Conservation (phyloP, 208 protist species). For the Wallacemonas sp. region DNA sequence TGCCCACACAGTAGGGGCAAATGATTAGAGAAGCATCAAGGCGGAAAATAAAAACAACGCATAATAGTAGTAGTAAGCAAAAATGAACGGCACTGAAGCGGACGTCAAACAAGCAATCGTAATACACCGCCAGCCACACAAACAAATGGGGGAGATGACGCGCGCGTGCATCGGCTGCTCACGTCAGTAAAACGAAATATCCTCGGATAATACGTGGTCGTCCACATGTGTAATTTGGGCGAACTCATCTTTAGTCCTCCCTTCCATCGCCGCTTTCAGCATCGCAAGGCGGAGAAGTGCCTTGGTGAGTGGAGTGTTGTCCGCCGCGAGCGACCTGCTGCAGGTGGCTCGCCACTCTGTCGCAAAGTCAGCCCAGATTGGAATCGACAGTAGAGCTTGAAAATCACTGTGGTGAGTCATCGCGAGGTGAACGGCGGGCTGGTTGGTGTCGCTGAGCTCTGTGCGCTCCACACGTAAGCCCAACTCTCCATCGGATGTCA, state of each 20-base stretch:
- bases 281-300: neutral
- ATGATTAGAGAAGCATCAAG: neutral
- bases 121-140: no score
- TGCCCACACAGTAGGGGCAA: constrained; percentile 3
- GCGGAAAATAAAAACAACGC: neutral
- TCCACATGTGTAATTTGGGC: neutral
- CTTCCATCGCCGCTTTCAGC: neutral
- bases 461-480: neutral
- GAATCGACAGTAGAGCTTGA: neutral
- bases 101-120: no score
- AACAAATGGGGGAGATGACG: no score
- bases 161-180: no score
- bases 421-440: no score
- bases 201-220: neutral
- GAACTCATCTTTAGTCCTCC: neutral
- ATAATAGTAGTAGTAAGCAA: no score
- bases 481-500: no score
- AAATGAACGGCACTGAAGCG: no score
- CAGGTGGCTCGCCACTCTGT: neutral
- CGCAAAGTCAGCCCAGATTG: neutral
- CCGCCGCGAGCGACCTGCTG: neutral
- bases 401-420: neutral
- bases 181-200: neutral
- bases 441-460: neutral
- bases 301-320: neutral